phyloP scores from a whole-genome alignment of 139 green algal species.

The Chlorella vulgaris region DNA sequence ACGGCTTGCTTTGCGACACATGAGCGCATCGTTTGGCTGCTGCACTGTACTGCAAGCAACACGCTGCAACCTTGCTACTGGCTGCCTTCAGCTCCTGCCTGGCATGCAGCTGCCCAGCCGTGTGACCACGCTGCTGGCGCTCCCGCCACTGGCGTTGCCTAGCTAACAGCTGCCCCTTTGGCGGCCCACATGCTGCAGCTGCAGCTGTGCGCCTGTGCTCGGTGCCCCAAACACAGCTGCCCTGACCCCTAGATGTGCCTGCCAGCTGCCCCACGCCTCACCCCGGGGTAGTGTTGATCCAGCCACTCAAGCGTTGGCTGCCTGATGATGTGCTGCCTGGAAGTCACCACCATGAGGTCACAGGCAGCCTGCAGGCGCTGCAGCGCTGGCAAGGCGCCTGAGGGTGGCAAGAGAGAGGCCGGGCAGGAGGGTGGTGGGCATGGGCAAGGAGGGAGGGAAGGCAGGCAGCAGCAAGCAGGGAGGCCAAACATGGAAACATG shows the following conservation, averaged over 20 bases:
- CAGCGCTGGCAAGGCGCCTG: constrained; percentile 80
- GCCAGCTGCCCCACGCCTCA: constrained; percentile 48
- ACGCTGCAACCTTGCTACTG: too few relatives aligned
- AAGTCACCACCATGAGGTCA: constrained; percentile 92
- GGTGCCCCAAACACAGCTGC: too few relatives aligned
- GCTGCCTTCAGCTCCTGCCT: too few relatives aligned
- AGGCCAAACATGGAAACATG: too few relatives aligned
- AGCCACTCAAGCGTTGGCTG: constrained; percentile 90
- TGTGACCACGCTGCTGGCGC: too few relatives aligned
- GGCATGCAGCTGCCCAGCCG: too few relatives aligned
- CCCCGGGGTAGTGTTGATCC: constrained; percentile 74
- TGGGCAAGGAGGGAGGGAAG: background rate
- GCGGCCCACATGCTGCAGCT: background rate
- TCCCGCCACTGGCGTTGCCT: too few relatives aligned
- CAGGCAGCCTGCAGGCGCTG: constrained; percentile 56
- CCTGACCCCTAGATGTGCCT: background rate
- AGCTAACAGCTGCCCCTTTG: too few relatives aligned
- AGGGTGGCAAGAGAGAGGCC: background rate
- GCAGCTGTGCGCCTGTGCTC: too few relatives aligned
- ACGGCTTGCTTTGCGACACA: background rate
- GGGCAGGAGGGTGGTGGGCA: background rate
- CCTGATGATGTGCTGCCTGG: constrained; percentile 90
- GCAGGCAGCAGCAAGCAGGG: too few relatives aligned
- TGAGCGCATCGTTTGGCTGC: background rate
- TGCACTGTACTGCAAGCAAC: too few relatives aligned